Conservation (phyloP, 2,329 filamentous ascomycete genomes). For the Phaeosphaeriaceae sp. region DNA sequence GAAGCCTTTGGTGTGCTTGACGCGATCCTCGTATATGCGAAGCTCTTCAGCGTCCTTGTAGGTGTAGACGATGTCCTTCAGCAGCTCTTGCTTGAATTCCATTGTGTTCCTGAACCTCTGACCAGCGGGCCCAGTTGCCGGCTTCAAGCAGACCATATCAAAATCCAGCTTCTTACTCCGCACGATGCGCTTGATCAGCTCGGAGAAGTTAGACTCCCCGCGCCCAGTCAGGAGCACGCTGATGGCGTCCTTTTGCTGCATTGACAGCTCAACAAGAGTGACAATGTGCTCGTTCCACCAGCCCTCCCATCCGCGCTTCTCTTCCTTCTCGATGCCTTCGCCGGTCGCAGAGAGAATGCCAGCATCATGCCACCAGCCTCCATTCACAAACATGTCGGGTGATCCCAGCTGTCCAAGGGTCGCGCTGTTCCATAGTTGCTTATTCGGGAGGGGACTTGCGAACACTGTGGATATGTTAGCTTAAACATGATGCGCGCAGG, state of each 20-base stretch:
- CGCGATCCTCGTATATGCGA: constrained; percentile 69
- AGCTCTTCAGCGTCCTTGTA: constrained; percentile 86
- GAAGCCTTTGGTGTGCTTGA: constrained; percentile 77
- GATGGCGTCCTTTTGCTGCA: constrained; percentile 82
- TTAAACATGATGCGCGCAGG: constrained; percentile 1
- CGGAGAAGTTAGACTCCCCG: constrained; percentile 76
- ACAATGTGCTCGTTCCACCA: constrained; percentile 96
- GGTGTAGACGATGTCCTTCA: constrained; percentile 82
- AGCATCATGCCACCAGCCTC: constrained; percentile 97
- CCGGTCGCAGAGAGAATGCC: constrained; percentile 87
- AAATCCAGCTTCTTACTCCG: constrained; percentile 81
- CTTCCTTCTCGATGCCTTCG: constrained; percentile 80
- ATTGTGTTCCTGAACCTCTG: constrained; percentile 84
- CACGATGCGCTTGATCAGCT: constrained; percentile 82
- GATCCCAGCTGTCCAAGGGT: constrained; percentile 80
- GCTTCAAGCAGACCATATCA: constrained; percentile 88
- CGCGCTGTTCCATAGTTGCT: constrained; percentile 80
- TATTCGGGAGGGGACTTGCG: constrained; percentile 87
- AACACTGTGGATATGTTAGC: constrained; percentile 68
- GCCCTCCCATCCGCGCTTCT: constrained; percentile 82
- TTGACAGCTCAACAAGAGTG: constrained; percentile 79
- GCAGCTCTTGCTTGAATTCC: constrained; percentile 88
- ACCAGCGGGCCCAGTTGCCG: constrained; percentile 78
- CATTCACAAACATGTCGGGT: constrained; percentile 78
- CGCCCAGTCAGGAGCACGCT: constrained; percentile 89